Evolutionary conservation across 257 asterid species (phyloP), one percentile per base, ranked within the genome.

Genomic region (Pogostemon cablin): DNA sequence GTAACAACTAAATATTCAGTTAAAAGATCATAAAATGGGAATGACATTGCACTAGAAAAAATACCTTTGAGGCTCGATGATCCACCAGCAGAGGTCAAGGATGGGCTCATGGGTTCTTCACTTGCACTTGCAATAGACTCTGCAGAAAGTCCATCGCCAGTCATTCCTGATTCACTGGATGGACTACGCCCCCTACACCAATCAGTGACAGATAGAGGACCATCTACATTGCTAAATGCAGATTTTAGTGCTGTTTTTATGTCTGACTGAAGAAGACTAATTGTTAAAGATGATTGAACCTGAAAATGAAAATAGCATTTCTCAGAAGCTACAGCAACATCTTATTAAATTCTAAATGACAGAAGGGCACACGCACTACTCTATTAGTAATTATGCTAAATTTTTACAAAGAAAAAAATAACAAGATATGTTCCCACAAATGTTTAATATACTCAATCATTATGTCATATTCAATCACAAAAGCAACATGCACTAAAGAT

Each of bases 131-230:
- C 96, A 81, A 95, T 87, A 20, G 97, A 90, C 84, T 95, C 99
- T 7, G 90, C 87, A 79, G 90, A 89, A 76, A 85, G 81, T 56
- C 95, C 98, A 69, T 95, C 98, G 38, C 86, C 84, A 12, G 78
- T 39, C 71, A 81, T 79, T 75, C 93, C 95, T 20, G 85, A 76
- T 77, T 93, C 99, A 82, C 42, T 68, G 81, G 90, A 84, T 73
- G 83, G 86, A 84, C 82, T 82, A 74, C 95, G 93, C 67, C 99
- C 98, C 87, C 86, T 95, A 80, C 98, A 95, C 98, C 98, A 95
- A 84, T 95, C 98, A 37, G 75, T 86, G 53, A 95, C 91, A 63
- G 96, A 82, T 37, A 95, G 79, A 57, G 99, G 99, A 75, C 99
- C 99, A 78, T 95, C 99, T 79, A 85, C 83, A 76, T 83, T 83